Percentiles rank a stretch among this genome's conserved stretches.
Conservation (phyloP, 495 filamentous ascomycete genomes). For the Oidiodendron maius region DNA sequence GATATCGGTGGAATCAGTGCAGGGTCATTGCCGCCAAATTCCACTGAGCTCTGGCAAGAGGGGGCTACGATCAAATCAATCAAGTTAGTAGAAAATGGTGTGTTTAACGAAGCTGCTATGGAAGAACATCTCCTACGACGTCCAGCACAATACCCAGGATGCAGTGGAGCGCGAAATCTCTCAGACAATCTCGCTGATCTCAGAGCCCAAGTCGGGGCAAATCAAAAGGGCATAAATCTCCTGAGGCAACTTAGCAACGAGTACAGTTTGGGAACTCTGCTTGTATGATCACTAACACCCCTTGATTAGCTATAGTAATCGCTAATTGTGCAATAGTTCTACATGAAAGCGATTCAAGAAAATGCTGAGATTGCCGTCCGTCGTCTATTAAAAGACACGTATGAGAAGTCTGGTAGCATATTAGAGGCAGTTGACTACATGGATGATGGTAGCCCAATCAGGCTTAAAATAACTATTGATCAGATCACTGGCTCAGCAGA, state of each 20-base stretch:
- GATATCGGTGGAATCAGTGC: slow-evolving; percentile 27
- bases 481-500: slow-evolving; percentile 21
- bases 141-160: slow-evolving; percentile 25
- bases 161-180: slow-evolving; percentile 24
- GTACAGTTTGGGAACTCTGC: slow-evolving; percentile 15
- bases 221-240: slow-evolving; percentile 25
- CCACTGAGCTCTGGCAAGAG: slow-evolving; percentile 26
- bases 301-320: too few species aligned
- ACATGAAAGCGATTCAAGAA: slow-evolving; percentile 25
- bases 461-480: slow-evolving; percentile 26
- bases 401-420: slow-evolving; percentile 11
- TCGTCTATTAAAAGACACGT: slow-evolving; percentile 18
- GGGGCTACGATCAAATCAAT: slow-evolving; percentile 27
- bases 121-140: slow-evolving; percentile 24
- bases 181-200: slow-evolving; percentile 28
- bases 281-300: too few species aligned
- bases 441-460: slow-evolving; percentile 29
- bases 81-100: slow-evolving; percentile 23
- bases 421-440: slow-evolving; percentile 25
- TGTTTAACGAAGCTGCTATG: slow-evolving; percentile 28
- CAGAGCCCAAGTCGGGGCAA: slow-evolving; percentile 30
- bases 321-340: too few species aligned
- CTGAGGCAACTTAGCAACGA: slow-evolving; percentile 23
- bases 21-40: slow-evolving; percentile 24
- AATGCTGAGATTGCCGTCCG: slow-evolving; percentile 26